phyloP scores from a whole-genome alignment of 1,139 yeast genomes.

The Torulaspora pretoriensis region DNA sequence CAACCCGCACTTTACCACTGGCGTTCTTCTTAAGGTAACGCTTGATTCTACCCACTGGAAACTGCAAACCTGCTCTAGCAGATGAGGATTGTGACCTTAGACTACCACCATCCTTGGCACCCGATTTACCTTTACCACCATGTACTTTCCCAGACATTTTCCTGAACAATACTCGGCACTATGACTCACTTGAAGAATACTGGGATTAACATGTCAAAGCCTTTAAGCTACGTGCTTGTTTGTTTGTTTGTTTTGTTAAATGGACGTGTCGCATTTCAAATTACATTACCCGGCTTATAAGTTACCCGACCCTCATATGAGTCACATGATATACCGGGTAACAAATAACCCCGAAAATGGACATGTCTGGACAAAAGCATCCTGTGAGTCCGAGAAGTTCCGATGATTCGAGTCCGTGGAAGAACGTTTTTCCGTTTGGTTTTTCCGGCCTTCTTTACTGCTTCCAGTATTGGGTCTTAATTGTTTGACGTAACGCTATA shows the following conservation, averaged over 20 bases:
- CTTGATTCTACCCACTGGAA: slow-evolving; percentile 98
- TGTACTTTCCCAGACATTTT: slow-evolving; percentile 93
- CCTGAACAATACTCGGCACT: neutral
- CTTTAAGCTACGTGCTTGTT: slow-evolving; percentile 6
- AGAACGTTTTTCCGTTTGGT: neutral
- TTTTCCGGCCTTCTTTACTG: neutral
- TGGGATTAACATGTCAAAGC: neutral
- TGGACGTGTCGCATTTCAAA: slow-evolving; percentile 1
- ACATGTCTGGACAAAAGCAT: no score
- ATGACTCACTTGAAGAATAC: no score
- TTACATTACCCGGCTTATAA: no score
- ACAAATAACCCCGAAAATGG: neutral
- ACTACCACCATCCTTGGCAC: slow-evolving; percentile 55
- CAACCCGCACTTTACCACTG: slow-evolving; percentile 91
- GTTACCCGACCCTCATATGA: neutral
- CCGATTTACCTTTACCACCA: slow-evolving; percentile 94
- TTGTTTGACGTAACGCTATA: no score
- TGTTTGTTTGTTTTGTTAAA: slow-evolving; percentile 4
- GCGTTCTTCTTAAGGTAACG: slow-evolving; percentile 89
- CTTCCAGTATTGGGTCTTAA: neutral
- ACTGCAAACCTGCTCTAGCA: slow-evolving; percentile 95
- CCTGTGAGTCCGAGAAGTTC: neutral
- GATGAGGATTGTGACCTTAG: slow-evolving; percentile 80
- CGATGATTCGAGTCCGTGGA: neutral
- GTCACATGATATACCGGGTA: neutral